phyloP scores from a whole-genome alignment of 2,329 filamentous ascomycete genomes.

The Pseudogymnoascus sp. region DNA sequence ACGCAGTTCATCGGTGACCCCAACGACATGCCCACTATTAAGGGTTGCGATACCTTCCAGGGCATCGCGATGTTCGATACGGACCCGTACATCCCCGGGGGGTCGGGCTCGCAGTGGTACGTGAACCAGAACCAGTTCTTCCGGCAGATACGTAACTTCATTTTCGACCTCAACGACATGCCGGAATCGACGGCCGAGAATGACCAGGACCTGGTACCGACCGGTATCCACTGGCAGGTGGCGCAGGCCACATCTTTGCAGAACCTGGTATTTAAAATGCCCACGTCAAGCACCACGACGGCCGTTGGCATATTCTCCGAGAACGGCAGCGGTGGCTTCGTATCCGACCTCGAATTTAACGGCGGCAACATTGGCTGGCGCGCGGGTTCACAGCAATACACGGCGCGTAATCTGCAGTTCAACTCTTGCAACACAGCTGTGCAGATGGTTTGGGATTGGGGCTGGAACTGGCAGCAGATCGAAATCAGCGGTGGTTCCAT shows the following conservation, averaged over 20 bases:
- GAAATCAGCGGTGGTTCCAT: constrained; percentile 44
- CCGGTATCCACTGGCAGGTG: too few species aligned
- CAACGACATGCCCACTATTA: constrained; percentile 56
- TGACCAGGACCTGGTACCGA: too few species aligned
- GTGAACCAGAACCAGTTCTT: constrained; percentile 58
- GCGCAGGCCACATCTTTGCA: too few species aligned
- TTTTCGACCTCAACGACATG: too few species aligned
- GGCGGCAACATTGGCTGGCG: constrained; percentile 54
- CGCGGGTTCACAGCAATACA: constrained; percentile 60
- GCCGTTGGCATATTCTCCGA: too few species aligned
- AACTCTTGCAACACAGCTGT: constrained; percentile 45
- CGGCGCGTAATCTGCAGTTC: constrained; percentile 44
- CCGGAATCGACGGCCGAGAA: too few species aligned
- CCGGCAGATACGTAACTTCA: too few species aligned
- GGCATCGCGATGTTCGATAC: constrained; percentile 85
- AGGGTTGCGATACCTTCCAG: constrained; percentile 60
- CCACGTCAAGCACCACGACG: too few species aligned
- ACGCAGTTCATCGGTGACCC: constrained; percentile 10
- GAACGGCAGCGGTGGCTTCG: too few species aligned
- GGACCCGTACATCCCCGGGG: constrained; percentile 65
- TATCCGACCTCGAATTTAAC: constrained; percentile 49
- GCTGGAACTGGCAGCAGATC: constrained; percentile 46
- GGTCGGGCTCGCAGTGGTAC: constrained; percentile 31
- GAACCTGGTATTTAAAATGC: too few species aligned
- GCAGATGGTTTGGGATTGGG: constrained; percentile 53